phyloP scores from a whole-genome alignment of 371 early-diverging fungal genomes.

The Mucor irregularis region DNA sequence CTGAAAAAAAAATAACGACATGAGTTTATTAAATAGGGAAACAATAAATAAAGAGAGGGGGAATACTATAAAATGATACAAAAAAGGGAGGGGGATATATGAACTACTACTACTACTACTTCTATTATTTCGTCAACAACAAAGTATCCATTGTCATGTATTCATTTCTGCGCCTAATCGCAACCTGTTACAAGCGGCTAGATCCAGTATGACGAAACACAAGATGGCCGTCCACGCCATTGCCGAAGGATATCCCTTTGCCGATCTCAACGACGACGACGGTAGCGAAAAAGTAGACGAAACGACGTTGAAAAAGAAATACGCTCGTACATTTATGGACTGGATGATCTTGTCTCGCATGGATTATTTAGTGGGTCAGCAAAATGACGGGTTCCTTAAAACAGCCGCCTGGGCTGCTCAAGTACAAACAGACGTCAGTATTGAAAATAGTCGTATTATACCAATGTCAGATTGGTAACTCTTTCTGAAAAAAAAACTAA shows the following conservation, averaged over 20 bases:
- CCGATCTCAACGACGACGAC: constrained; percentile 10
- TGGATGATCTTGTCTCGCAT: constrained; percentile 46
- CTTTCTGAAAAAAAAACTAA: background rate
- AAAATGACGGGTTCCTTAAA: constrained; percentile 28
- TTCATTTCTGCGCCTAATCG: constrained; percentile 27
- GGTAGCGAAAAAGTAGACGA: constrained; percentile 22
- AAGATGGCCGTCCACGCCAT: constrained; percentile 26
- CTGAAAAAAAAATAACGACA: background rate
- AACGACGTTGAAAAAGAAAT: constrained; percentile 19
- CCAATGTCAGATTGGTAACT: constrained; percentile 19
- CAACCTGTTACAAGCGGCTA: background rate
- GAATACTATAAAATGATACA: background rate
- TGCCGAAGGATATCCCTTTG: constrained; percentile 25
- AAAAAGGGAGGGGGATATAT: background rate
- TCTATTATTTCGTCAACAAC: background rate
- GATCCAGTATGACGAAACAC: background rate
- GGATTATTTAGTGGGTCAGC: constrained; percentile 42
- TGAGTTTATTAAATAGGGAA: background rate
- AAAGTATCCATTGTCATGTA: constrained; percentile 19
- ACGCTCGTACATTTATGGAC: constrained; percentile 44
- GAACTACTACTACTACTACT: background rate
- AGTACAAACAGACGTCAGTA: constrained; percentile 33
- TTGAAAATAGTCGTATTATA: constrained; percentile 5
- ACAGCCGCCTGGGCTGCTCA: constrained; percentile 53
- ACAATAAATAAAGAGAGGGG: background rate